These are phyloP conservation scores for Termitomyces sp. DNA, from an alignment of 768 basidiomycete genomes.

Conservation along the genomic window DNA sequence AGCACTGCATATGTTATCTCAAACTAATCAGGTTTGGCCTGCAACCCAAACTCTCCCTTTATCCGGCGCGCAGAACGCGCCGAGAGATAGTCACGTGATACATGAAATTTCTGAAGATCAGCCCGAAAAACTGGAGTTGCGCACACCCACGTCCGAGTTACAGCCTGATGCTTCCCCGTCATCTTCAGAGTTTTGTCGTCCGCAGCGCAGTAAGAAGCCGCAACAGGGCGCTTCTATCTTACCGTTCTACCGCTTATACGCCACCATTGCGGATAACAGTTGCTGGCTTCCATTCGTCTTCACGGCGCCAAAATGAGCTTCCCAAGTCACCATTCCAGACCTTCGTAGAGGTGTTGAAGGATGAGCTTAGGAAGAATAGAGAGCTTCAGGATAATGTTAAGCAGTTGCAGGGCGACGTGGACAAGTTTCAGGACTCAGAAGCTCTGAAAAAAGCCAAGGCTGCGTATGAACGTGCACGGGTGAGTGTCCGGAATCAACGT, in stretches of 20 bases:
- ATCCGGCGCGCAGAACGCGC: neutral
- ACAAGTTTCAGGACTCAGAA: constrained; percentile 95
- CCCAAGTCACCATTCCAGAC: constrained; percentile 94
- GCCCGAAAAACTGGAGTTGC: neutral
- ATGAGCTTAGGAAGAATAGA: constrained; percentile 89
- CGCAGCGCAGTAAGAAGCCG: constrained; percentile 28
- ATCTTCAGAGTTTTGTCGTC: constrained; percentile 32
- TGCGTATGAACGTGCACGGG: constrained; percentile 91
- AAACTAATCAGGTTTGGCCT: no score
- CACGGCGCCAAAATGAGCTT: constrained; percentile 52
- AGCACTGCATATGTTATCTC: no score
- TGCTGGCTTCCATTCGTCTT: constrained; percentile 59
- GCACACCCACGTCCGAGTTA: neutral
- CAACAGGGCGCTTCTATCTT: constrained; percentile 17
- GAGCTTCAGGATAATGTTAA: constrained; percentile 96
- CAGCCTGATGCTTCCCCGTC: constrained; percentile 35
- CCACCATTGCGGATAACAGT: constrained; percentile 36
- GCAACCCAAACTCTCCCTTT: no score
- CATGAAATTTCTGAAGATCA: constrained; percentile 13
- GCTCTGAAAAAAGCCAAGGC: constrained; percentile 90
- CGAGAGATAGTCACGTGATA: constrained; percentile 10
- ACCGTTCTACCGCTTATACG: constrained; percentile 18
- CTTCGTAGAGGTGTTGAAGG: constrained; percentile 89
- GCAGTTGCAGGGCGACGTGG: constrained; percentile 95
- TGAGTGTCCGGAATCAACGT: constrained; percentile 37